Base-by-base conservation (phyloP, 2,329 filamentous ascomycete genomes). In the Aspergillus versicolor region DNA sequence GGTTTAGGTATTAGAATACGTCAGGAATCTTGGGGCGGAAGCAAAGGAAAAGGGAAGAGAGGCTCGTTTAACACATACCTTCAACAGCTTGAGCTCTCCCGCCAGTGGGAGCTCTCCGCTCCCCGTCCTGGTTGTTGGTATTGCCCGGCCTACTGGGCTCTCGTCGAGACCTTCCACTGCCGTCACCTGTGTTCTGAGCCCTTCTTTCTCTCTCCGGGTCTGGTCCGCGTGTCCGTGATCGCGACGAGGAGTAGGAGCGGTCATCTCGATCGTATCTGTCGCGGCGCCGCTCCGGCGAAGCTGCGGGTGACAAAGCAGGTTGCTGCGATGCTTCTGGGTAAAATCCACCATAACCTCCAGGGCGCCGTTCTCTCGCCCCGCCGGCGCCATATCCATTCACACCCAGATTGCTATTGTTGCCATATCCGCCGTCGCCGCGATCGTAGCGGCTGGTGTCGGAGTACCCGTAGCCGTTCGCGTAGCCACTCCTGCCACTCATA, bases 281-380 rank as follows among this genome's bases (percentile, higher is more conserved):
- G 49, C 69, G 69, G 32, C 65, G 65, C 24, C 67, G 65, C 57
- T 73, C 69, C 30, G 71, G 71, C 3, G 73, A 73, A 17, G 67
- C 64, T 3, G 58, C 59, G 9, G 69, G 62, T 1, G 66, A 58
- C 46, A 69, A 19, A n/a, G 66, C 61, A 13, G 70, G 60, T 44
- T 67, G 65, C 52, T 67, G 67, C 32, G 67, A 59, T 6, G 69
- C 47, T 40, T 74, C 73, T 19, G 67, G 58, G 30, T 73, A 73
- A 47, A 79, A 77, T 27, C 76, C 76, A 37, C 77, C 76, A 56
- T 79, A 79, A 22, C 76, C 77, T 43, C 76, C 76, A 2, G 74
- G 67, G 21, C 77, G 73, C 46, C 68, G 72, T 19, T 73, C 74
- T 46, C 73, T 67, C 43, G 58, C 62, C 37, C 61, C 60, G 38